Base-by-base conservation (phyloP, 1,284 basidiomycete genomes). In the Cystobasidium sp. region DNA sequence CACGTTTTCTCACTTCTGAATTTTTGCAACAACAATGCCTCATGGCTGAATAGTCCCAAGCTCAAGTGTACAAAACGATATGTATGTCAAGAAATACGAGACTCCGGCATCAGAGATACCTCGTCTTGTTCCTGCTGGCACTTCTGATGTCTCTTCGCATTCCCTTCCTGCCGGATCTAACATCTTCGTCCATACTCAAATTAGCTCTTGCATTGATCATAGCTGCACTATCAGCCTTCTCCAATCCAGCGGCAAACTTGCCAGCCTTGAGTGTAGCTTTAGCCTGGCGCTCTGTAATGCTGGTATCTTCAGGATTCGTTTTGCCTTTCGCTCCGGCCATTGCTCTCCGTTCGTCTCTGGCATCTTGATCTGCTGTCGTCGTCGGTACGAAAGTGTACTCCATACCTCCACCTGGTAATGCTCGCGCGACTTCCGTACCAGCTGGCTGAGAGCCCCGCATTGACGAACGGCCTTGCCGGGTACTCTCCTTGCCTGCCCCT, bases 161-260 rank as follows among this genome's bases (percentile, higher is more conserved):
- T 5, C 53, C 58, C 41, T 65, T 73, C 10, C 70, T 43, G 37
- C 70, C 70, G 8, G 70, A 65, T 7, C 70, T n/a, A 12, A 66
- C 52, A 41, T 37, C 63, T 41, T 73, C 70, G n/a, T 59, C 31
- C 70, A 73, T 62, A 24, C 62, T 62, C 41, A 73, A 51, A 43
- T 66, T 62, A n/a, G 63, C 63, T 56, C 70, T 43, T 1, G 70
- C 70, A n/a, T 61, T 73, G 5, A 65, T 24, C 37, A 53, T 58
- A 46, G 69, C 74, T 20, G 56, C 70, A 53, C 69, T 77, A 76
- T 78, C 68, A 73, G 77, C 53, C 64, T 79, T 78, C 75, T 81
- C 74, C 68, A 76, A 6, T 65, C 78, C 43, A 53, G 58, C 53
- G 37, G 64, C 72, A 37, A 74, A 68, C 20, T 39, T 39, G 44